Percentiles rank a stretch among this genome's conserved stretches.
phyloP scores from a whole-genome alignment of 306 rosid genomes.

The Herpetospermum pedunculosum region DNA sequence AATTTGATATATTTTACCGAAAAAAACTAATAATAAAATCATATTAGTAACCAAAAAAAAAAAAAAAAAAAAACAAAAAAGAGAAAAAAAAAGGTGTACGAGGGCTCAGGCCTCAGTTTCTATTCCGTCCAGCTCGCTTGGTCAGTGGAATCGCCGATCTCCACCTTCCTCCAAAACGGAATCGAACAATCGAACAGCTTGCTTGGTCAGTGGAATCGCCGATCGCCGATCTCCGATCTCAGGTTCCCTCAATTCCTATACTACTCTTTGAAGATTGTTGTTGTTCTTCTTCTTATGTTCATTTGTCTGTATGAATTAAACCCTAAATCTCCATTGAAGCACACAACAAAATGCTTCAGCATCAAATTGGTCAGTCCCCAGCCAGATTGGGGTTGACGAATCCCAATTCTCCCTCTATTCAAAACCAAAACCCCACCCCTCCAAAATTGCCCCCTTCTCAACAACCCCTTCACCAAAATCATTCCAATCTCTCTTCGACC shows the following conservation, averaged over 20 bases:
- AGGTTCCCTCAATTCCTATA: neutral
- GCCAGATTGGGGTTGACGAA: slow-evolving; percentile 75
- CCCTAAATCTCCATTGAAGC: neutral
- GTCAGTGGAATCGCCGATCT: no score
- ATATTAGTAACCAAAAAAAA: no score
- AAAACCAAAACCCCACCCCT: slow-evolving; percentile 54
- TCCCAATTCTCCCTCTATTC: slow-evolving; percentile 70
- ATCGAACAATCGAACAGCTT: no score
- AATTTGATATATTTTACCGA: no score
- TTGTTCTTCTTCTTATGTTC: neutral
- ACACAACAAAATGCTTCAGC: slow-evolving; percentile 48
- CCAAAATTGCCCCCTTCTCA: slow-evolving; percentile 54
- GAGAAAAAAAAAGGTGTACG: no score
- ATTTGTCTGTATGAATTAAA: neutral
- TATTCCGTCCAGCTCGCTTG: no score
- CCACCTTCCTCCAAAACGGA: no score
- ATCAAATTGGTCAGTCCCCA: slow-evolving; percentile 73
- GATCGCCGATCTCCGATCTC: neutral
- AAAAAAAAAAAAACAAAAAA: no score
- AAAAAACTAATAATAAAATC: no score
- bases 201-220: no score
- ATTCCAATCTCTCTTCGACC: slow-evolving; percentile 19
- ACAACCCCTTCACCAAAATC: slow-evolving; percentile 17
- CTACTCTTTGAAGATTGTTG: neutral
- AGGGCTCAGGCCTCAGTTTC: no score